A percentile compares a stretch with the other conserved stretches of the same genome.
These are phyloP conservation scores for Scedosporium dehoogii DNA, from an alignment of 2,329 filamentous ascomycete species.

Conservation along the genomic window DNA sequence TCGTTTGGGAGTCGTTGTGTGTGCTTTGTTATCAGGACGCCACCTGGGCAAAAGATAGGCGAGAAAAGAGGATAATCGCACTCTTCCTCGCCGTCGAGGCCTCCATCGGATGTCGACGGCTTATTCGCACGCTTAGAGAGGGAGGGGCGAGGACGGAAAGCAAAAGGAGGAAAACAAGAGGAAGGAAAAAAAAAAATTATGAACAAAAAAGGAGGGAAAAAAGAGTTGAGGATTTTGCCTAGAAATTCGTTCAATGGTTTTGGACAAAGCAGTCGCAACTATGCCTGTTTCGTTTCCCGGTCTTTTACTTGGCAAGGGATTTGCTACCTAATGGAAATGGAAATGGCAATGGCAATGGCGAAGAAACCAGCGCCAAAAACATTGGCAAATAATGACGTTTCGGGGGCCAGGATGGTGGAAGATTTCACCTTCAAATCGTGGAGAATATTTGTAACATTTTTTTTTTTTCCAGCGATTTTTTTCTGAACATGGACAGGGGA, in stretches of 20 bases:
- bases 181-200: not conserved
- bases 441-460: not conserved
- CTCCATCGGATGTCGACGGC: not conserved
- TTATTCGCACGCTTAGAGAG: not conserved
- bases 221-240: not conserved
- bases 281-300: no score
- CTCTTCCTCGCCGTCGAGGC: not conserved
- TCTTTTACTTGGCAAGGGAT: not conserved
- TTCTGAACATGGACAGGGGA: not conserved
- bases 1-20: not conserved
- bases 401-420: not conserved
- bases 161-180: not conserved
- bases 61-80: not conserved
- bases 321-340: not conserved
- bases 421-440: not conserved
- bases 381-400: not conserved
- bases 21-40: not conserved
- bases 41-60: not conserved
- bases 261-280: no score
- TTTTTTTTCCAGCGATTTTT: not conserved
- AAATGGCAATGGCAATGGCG: not conserved
- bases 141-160: not conserved
- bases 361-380: not conserved
- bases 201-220: not conserved
- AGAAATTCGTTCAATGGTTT: no score